Conservation (phyloP, 495 filamentous ascomycete genomes). For the Chaetomium tenue region DNA sequence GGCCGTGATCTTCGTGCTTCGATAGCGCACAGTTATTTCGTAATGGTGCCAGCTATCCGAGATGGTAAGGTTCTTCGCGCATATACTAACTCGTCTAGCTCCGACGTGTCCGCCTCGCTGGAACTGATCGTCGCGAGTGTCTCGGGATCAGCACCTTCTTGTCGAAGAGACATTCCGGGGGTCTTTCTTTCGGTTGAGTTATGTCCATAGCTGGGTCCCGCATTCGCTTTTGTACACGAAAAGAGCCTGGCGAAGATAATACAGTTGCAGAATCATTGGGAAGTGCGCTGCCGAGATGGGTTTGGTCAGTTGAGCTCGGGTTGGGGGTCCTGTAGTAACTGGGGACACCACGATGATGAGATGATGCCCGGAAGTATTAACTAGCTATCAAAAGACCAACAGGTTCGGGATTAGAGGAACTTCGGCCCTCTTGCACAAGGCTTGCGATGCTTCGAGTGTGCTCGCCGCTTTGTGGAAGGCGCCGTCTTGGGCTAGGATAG, state of each 20-base stretch:
- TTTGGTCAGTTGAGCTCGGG: too few relatives aligned
- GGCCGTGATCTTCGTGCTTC: not conserved
- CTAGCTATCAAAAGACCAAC: not conserved
- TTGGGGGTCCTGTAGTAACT: too few relatives aligned
- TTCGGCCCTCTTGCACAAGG: not conserved
- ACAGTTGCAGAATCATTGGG: too few relatives aligned
- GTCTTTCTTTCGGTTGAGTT: not conserved
- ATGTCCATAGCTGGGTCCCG: not conserved
- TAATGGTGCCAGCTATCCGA: not conserved
- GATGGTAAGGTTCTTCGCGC: too few relatives aligned
- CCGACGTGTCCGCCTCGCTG: not conserved
- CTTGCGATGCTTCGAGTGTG: not conserved
- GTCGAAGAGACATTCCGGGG: not conserved
- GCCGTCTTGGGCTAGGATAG: not conserved
- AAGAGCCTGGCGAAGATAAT: not conserved
- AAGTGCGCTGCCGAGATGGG: too few relatives aligned
- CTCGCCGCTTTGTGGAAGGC: not conserved
- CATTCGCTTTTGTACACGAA: not conserved
- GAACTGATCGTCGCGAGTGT: not conserved
- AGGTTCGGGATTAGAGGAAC: conserved; percentile 4
- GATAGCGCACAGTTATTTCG: not conserved
- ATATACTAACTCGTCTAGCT: too few relatives aligned
- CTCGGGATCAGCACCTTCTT: not conserved
- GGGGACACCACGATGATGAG: too few relatives aligned
- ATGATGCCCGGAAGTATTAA: not conserved